Evolutionary conservation across 208 protist species (phyloP).

Genomic region (Porcisia hertigi): DNA sequence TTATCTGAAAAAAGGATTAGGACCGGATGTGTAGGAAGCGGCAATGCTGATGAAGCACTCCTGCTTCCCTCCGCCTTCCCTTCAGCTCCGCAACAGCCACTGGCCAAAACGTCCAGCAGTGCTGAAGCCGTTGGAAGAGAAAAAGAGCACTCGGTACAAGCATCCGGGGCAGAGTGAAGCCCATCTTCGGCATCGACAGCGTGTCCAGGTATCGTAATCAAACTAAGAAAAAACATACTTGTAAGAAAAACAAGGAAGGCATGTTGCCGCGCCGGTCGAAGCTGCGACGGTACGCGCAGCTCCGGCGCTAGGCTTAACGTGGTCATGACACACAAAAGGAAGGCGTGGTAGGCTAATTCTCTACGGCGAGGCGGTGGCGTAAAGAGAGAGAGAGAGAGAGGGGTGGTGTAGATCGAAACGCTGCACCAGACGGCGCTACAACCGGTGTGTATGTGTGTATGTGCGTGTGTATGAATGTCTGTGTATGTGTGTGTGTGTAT

Average conservation of each 20-base stretch:
- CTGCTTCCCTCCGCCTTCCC: neutral
- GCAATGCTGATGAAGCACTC: neutral
- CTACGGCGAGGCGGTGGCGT: neutral
- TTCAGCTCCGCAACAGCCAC: neutral
- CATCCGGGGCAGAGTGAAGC: neutral
- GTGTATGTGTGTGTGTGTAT: neutral
- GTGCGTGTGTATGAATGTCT: slow-evolving; percentile 7
- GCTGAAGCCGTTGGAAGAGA: neutral
- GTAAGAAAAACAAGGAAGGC: neutral
- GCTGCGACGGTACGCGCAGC: neutral
- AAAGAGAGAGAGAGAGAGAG: neutral
- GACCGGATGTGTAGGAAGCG: slow-evolving; percentile 8
- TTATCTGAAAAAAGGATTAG: slow-evolving; percentile 28
- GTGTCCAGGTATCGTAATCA: neutral
- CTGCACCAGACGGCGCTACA: too few species aligned
- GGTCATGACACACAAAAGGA: neutral
- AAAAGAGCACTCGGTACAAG: neutral
- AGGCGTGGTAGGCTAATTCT: neutral
- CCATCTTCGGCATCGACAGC: neutral
- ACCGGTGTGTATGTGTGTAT: neutral
- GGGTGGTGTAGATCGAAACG: neutral
- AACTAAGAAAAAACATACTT: neutral
- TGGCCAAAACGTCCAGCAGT: slow-evolving; percentile 2
- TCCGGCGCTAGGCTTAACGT: neutral
- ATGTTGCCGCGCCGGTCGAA: neutral